Evolutionary conservation across 1,139 yeast species (phyloP).

Genomic region (Sugiyamaella pinicola): DNA sequence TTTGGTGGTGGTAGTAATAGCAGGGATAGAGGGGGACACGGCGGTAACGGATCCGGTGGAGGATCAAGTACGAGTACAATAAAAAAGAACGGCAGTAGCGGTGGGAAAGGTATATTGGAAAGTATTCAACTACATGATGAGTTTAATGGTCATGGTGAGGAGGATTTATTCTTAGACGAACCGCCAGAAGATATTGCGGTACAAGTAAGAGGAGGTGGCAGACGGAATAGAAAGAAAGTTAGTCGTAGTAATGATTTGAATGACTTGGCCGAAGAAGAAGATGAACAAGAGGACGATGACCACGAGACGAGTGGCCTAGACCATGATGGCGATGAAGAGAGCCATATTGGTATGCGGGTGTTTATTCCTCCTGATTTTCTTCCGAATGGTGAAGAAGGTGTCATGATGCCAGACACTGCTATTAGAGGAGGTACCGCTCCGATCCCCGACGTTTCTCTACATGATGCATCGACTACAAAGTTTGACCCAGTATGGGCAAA

Average conservation of each 20-base stretch:
- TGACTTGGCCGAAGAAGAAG: background rate
- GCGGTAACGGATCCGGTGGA: slow-evolving; percentile 4
- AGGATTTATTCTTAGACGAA: slow-evolving; percentile 23
- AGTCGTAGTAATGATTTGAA: background rate
- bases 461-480: slow-evolving; percentile 26
- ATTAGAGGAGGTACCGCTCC: background rate
- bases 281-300: background rate
- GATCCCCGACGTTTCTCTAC: slow-evolving; percentile 27
- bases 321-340: slow-evolving; percentile 12
- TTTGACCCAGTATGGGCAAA: slow-evolving; percentile 40
- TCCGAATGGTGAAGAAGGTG: slow-evolving; percentile 22
- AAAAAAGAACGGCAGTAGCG: background rate
- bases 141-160: slow-evolving; percentile 7
- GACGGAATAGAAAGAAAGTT: background rate
- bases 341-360: slow-evolving; percentile 28
- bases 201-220: slow-evolving; percentile 21
- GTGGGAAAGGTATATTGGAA: slow-evolving; percentile 6
- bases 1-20: background rate
- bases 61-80: background rate
- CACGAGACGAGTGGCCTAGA: background rate
- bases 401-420: slow-evolving; percentile 6
- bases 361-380: slow-evolving; percentile 32
- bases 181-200: slow-evolving; percentile 36
- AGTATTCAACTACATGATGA: slow-evolving; percentile 12
- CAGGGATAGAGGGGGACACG: background rate